Base-by-base conservation (phyloP, 2,329 filamentous ascomycete species). In the Cyanodermella asteris region DNA sequence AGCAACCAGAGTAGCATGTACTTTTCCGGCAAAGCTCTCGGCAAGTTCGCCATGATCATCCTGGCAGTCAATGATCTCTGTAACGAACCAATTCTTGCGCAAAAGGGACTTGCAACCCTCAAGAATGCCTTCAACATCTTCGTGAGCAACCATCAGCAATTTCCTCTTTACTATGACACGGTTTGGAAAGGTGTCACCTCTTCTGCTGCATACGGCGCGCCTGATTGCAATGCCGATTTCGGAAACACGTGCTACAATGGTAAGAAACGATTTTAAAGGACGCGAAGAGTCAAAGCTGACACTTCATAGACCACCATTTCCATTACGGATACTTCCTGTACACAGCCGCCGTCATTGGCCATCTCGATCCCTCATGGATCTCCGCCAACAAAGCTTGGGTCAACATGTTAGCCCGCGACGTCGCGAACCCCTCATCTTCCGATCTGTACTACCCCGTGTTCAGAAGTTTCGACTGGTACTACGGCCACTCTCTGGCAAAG, bases 401-500 rank as follows among this genome's bases (percentile, higher is more conserved):
- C 35, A 77, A 91, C 45, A 67, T 64, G 34, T 58, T 94, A 23
- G 70, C 84, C 24, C 72, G 84, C 30, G 84, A 94, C 38, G 65
- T 56, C 25, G 73, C 81, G 22, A 91, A 91, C 46, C 70, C 80
- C 0, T 70, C 64, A 36, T 42, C 56, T 3, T 44, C 59, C n/a
- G 82, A 91, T 42, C 55, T 59, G 15, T 68, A 67, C 37, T 93
- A 87, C 46, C 82, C 84, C 0, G 70, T 77, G 35, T 81, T 63
- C 33, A 65, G 84, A 25, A 66, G 59, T 28, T 93, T 93, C 41
- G 84, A 93, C 49, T 93, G 78, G 77, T 94, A 71, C 45, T 69
- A 87, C 40, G 84, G 84, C 3, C 84, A 94, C 56, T 81, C 72
- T 31, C 91, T 82, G 81, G 82, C 82, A 3, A 80, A 59, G 38